Base-by-base conservation (phyloP, 345 rosid species). In the Gossypium thurberi region DNA sequence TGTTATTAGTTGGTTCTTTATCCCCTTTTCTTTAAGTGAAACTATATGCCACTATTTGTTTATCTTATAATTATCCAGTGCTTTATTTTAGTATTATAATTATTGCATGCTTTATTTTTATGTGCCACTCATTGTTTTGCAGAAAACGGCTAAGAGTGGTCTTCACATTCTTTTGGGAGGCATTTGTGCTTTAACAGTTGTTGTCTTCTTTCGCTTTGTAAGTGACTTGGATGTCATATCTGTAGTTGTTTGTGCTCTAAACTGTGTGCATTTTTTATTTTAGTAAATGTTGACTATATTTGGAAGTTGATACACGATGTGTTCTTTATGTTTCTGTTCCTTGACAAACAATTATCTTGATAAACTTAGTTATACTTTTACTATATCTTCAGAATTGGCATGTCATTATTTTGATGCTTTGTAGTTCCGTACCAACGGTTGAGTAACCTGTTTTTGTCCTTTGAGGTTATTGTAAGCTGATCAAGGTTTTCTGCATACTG, bases 131-230 rank as follows among this genome's bases (percentile, higher is more conserved):
- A 76, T 74, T 74, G 37, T 26, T 70, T 20, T 77, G 82, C 85
- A 94, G 98, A 94, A 82, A 88, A 92, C 97, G 56, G 97, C 98
- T 15, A 89, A 18, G 82, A 94, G 91, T 65, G 98, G 98, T 81
- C 93, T 92, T 81, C 95, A 90, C 74, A 89, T 94, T 68, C 97
- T 94, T 71, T 86, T 92, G 53, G 95, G 95, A 71, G 97, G 98
- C 63, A 76, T 94, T 28, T 92, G 98, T 78, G 97, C 97, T 77
- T 77, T 94, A 77, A 84, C 93, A 17, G 85, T 90, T 46, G 98
- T 94, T 76, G 84, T 94, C 86, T 86, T 89, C 89, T 90, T 94
- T 80, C 94, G 98, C 79, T 90, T 94, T 75, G 98, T 94, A 81
- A 92, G 98, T 84, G 69, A 52, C 18, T 20, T 60, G 10, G 23